Conservation (phyloP, 2,329 filamentous ascomycete genomes). For the Dactylellina parvicollis region DNA sequence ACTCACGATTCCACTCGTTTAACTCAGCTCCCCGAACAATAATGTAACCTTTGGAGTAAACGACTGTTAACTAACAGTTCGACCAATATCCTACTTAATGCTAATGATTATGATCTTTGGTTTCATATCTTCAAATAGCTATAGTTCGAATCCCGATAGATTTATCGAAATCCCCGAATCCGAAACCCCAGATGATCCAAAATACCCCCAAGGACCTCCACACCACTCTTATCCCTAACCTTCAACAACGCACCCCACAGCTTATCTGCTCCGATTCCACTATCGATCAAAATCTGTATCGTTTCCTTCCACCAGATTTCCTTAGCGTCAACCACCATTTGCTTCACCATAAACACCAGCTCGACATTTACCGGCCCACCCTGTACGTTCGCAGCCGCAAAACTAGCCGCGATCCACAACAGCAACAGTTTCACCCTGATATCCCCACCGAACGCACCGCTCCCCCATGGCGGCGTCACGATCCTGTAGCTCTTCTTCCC, state of each 20-base stretch:
- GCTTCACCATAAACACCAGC: slow-evolving; percentile 37
- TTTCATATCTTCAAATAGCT: too few relatives aligned
- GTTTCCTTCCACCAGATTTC: slow-evolving; percentile 43
- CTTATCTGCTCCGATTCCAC: slow-evolving; percentile 25
- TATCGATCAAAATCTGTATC: slow-evolving; percentile 9
- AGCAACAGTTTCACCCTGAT: slow-evolving; percentile 37
- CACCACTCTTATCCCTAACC: not conserved
- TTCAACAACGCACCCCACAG: slow-evolving; percentile 22
- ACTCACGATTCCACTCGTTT: too few relatives aligned
- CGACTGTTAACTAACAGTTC: too few relatives aligned
- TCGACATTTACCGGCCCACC: not conserved
- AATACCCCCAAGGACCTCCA: not conserved
- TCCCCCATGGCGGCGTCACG: slow-evolving; percentile 42
- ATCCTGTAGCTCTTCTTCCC: slow-evolving; percentile 22
- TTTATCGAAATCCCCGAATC: slow-evolving; percentile 1
- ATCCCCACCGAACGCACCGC: slow-evolving; percentile 50
- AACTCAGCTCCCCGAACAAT: too few relatives aligned
- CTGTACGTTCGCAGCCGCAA: slow-evolving; percentile 14
- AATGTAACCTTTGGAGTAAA: too few relatives aligned
- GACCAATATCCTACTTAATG: too few relatives aligned
- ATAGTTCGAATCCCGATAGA: too few relatives aligned
- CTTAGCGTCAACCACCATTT: slow-evolving; percentile 35
- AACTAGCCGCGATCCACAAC: slow-evolving; percentile 44
- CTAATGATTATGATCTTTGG: too few relatives aligned
- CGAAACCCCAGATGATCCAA: slow-evolving; percentile 8